Percentiles rank a stretch among this genome's conserved stretches.
Conservation (phyloP, 2,329 filamentous ascomycete species). For the Coleophoma crateriformis region DNA sequence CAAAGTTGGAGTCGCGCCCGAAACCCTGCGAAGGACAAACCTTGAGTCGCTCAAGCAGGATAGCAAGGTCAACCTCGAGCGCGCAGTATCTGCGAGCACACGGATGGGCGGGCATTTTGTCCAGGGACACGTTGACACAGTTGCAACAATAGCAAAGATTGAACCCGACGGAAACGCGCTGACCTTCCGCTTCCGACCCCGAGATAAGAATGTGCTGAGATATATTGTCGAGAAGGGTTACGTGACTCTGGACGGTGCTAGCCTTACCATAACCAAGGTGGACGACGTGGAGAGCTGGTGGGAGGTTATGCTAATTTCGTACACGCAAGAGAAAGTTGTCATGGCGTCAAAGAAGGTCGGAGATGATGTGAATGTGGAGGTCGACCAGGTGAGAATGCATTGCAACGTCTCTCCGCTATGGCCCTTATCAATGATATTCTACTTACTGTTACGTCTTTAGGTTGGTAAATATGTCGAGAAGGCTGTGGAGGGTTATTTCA, state of each 20-base stretch:
- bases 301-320: slow-evolving; percentile 97
- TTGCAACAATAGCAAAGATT: slow-evolving; percentile 67
- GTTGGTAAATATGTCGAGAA: slow-evolving; percentile 84
- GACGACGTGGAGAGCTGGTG: slow-evolving; percentile 75
- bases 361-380: slow-evolving; percentile 30
- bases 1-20: slow-evolving; percentile 90
- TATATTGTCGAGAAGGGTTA: slow-evolving; percentile 98
- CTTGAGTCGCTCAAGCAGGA: slow-evolving; percentile 66
- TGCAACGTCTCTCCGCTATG: background rate
- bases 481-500: slow-evolving; percentile 77
- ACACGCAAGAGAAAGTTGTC: slow-evolving; percentile 89
- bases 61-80: slow-evolving; percentile 83
- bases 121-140: slow-evolving; percentile 93
- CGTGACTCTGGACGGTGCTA: slow-evolving; percentile 89
- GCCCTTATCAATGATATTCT: background rate
- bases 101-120: slow-evolving; percentile 99
- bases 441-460: background rate
- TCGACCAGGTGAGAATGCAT: slow-evolving; percentile 18
- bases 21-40: slow-evolving; percentile 93
- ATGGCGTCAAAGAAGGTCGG: slow-evolving; percentile 28
- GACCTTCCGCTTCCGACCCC: slow-evolving; percentile 76
- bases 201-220: slow-evolving; percentile 61
- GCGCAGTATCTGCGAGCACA: slow-evolving; percentile 83
- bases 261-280: slow-evolving; percentile 85
- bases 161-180: slow-evolving; percentile 84